Evolutionary conservation across 1,139 yeast species (phyloP).

Genomic region (Debaryomyces singareniensis): DNA sequence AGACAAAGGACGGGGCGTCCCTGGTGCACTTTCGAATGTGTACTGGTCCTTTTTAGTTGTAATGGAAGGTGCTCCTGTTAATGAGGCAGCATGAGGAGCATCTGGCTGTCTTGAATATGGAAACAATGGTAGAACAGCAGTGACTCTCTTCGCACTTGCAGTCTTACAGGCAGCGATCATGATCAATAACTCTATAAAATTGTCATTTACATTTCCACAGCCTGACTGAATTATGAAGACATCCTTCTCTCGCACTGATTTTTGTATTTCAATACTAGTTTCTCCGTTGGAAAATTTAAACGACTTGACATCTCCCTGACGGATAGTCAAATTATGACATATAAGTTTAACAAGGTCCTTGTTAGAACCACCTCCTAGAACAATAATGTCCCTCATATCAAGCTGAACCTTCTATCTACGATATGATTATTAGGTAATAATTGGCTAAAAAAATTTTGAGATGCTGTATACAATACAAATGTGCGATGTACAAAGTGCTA

Average conservation of each 20-base stretch:
- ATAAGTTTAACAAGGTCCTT: conserved; percentile 57
- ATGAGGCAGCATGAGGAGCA: conserved; percentile 78
- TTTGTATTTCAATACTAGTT: conserved; percentile 75
- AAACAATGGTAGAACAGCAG: conserved; percentile 91
- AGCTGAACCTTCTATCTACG: not conserved
- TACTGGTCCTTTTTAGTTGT: conserved; percentile 35
- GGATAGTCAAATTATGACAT: conserved; percentile 57
- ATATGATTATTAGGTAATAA: no score
- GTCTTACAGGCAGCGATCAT: conserved; percentile 93
- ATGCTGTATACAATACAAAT: no score
- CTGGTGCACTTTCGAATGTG: conserved; percentile 60
- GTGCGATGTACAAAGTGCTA: no score
- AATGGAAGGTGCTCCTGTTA: conserved; percentile 38
- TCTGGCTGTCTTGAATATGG: conserved; percentile 97
- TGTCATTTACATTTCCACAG: conserved; percentile 88
- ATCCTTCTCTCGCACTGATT: conserved; percentile 89
- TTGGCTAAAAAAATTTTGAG: no score
- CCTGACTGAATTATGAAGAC: conserved; percentile 80
- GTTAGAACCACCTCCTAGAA: conserved; percentile 73
- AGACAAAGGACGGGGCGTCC: conserved; percentile 46
- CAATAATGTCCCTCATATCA: conserved; percentile 72
- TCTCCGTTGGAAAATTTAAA: conserved; percentile 78
- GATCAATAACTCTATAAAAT: conserved; percentile 79
- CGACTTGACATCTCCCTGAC: conserved; percentile 51
- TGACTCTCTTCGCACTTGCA: conserved; percentile 88